Evolutionary conservation across 2,329 filamentous ascomycete species (phyloP).

Genomic region (Aureobasidium pullulans): DNA sequence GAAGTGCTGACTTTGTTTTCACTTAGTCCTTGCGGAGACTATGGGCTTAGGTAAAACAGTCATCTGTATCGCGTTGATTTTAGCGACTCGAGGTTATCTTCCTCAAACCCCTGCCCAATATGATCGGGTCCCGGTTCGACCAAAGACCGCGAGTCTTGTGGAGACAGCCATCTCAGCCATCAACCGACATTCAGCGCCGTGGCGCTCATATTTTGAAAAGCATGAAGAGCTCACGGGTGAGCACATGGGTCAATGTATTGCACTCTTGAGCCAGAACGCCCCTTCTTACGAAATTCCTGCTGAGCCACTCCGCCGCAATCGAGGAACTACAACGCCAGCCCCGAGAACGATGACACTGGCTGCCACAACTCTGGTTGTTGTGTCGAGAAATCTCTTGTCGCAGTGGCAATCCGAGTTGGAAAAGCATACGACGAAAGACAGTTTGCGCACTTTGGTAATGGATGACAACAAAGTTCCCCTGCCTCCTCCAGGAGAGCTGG

Average conservation of each 20-base stretch:
- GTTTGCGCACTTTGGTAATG: conserved; percentile 56
- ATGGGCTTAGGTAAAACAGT: conserved; percentile 82
- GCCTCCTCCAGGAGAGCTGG: conserved; percentile 51
- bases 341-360: conserved; percentile 55
- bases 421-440: conserved; percentile 59
- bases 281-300: conserved; percentile 35
- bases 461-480: conserved; percentile 45
- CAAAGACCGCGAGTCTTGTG: conserved; percentile 53
- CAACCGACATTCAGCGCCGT: conserved; percentile 61
- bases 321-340: conserved; percentile 32
- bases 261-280: conserved; percentile 38
- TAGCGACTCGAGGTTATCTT: conserved; percentile 65
- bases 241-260: conserved; percentile 45
- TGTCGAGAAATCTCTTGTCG: conserved; percentile 72
- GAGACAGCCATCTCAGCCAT: conserved; percentile 69
- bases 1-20: too few species aligned
- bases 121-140: conserved; percentile 34
- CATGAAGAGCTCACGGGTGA: conserved; percentile 43
- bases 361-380: conserved; percentile 66
- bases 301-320: conserved; percentile 33
- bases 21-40: conserved; percentile 59
- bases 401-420: conserved; percentile 79
- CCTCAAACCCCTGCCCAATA: conserved; percentile 59
- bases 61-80: conserved; percentile 65
- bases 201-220: conserved; percentile 56